Conservation (phyloP, 2,329 filamentous ascomycete genomes). For the Aureobasidium sp. region DNA sequence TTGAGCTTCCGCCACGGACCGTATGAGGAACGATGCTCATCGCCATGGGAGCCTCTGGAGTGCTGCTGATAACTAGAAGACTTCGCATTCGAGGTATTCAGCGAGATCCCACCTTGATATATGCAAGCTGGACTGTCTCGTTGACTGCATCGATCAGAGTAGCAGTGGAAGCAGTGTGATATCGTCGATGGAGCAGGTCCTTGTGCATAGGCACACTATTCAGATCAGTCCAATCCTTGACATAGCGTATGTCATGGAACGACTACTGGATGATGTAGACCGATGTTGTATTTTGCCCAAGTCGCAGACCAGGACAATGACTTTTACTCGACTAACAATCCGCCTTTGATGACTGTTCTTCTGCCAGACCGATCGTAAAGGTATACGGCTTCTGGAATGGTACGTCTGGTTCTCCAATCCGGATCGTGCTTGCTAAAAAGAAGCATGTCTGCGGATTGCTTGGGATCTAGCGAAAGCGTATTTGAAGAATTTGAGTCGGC, state of each 20-base stretch:
- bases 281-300: background rate
- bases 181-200: background rate
- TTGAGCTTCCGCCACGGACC: too few relatives aligned
- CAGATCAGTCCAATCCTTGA: background rate
- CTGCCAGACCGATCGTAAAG: slow-evolving; percentile 25
- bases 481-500: slow-evolving; percentile 35
- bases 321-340: background rate
- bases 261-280: background rate
- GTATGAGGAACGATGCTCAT: background rate
- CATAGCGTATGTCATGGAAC: background rate
- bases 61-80: background rate
- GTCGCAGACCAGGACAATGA: background rate
- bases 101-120: background rate
- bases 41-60: background rate
- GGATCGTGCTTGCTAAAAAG: slow-evolving; percentile 31
- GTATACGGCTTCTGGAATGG: slow-evolving; percentile 38
- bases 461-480: slow-evolving; percentile 35
- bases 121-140: background rate
- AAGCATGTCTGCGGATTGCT: slow-evolving; percentile 35
- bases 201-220: background rate
- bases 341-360: slow-evolving; percentile 3
- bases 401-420: slow-evolving; percentile 35
- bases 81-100: background rate
- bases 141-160: background rate
- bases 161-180: background rate